phyloP scores from a whole-genome alignment of 2,329 filamentous ascomycete genomes.

The Ceratocystis ficicola region DNA sequence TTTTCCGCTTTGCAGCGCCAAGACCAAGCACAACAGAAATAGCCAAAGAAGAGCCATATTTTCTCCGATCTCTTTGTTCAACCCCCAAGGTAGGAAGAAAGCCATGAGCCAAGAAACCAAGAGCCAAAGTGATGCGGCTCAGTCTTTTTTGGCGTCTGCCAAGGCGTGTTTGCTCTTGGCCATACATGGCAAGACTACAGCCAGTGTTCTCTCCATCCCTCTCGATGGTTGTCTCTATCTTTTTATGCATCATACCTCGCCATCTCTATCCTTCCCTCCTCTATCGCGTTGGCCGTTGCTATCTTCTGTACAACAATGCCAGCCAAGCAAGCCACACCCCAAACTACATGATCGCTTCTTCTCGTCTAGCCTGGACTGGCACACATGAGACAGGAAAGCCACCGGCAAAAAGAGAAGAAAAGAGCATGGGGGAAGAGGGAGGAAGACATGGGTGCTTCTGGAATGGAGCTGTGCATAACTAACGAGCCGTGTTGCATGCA shows the following conservation, averaged over 20 bases:
- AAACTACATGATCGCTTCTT: not conserved
- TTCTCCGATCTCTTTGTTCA: not conserved
- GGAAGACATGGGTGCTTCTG: not conserved
- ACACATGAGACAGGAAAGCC: not conserved
- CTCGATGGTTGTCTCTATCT: too few relatives aligned
- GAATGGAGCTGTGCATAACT: not conserved
- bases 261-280: too few relatives aligned
- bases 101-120: too few relatives aligned
- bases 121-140: too few relatives aligned
- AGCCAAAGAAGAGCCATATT: not conserved
- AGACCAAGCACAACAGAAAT: constrained; percentile 8
- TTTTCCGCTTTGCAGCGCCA: not conserved
- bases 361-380: not conserved
- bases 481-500: not conserved
- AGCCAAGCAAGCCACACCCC: not conserved
- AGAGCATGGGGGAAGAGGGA: not conserved
- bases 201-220: too few relatives aligned
- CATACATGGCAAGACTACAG: too few relatives aligned
- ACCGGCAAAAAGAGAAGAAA: not conserved
- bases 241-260: too few relatives aligned
- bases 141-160: too few relatives aligned
- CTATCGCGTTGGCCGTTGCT: not conserved
- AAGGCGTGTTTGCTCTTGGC: too few relatives aligned
- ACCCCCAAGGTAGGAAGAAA: too few relatives aligned
- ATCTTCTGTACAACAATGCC: not conserved